A percentile compares a stretch with the other conserved stretches of the same genome.
phyloP scores from a whole-genome alignment of 768 basidiomycete genomes.

The Leccinellum luteum region DNA sequence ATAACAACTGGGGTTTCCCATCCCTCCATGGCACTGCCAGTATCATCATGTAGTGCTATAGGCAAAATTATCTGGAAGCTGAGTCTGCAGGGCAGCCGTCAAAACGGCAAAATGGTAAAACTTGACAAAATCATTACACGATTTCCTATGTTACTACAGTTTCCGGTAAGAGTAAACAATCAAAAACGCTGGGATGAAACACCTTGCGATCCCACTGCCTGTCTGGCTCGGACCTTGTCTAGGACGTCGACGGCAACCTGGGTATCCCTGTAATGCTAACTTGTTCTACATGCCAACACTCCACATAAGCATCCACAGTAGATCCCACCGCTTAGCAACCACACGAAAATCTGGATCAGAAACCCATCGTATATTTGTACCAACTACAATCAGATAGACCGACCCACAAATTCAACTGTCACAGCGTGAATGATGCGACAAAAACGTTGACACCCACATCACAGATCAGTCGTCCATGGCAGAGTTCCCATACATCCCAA shows the following conservation, averaged over 20 bases:
- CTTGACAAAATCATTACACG: too few species aligned
- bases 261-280: neutral
- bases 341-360: conserved; percentile 8
- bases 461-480: neutral
- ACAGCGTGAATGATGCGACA: neutral
- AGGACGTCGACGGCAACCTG: too few species aligned
- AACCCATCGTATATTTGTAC: conserved; percentile 8
- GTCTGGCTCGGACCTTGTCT: too few species aligned
- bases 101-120: too few species aligned
- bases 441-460: neutral
- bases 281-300: neutral
- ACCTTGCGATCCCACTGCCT: too few species aligned
- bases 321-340: neutral
- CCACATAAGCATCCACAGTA: neutral
- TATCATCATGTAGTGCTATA: too few species aligned
- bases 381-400: conserved; percentile 14
- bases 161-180: neutral
- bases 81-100: too few species aligned
- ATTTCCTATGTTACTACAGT: neutral
- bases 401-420: conserved; percentile 4
- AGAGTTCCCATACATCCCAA: conserved; percentile 16
- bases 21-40: too few species aligned
- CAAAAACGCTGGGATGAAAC: neutral
- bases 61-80: too few species aligned
- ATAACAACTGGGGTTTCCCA: too few species aligned